Evolutionary conservation across 192 early-diverging fungal genomes (phyloP), one percentile per base, ranked within the genome.

Genomic region (Entomortierella parvispora): DNA sequence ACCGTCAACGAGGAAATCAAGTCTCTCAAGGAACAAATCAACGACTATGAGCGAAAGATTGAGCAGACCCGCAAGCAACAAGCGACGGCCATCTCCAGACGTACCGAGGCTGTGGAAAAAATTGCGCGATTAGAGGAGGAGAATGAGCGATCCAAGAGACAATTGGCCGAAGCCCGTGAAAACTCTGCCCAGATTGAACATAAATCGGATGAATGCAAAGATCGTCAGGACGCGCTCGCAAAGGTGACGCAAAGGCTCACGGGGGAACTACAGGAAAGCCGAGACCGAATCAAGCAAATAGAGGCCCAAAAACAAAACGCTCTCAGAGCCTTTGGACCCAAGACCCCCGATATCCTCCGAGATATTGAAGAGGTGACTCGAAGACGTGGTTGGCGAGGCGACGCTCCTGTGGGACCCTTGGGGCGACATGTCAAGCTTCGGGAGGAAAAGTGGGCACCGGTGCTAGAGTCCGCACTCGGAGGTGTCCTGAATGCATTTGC

Each of bases 261-360:
- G 56, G 56, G 33, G 22, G 62, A 85, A 46, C 46, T 70, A 20
- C 31, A 12, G 17, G 29, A 82, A 11, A 25, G 23, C 2, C 43
- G 68, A 42, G 47, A 65, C 2, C 43, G 60, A 3, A 71, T 92
- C 28, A 60, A 78, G 23, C 64, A 88, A 5, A 69, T 97, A 54
- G 51, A 78, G 44, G 80, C 80, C 14, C 90, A 92, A 46, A 86
- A 85, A 33, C 75, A 84, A n/a, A 84, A 97, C 62, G 71, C 83
- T 5, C 65, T 97, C 43, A 86, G 68, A 18, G 92, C 92, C 2
- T 97, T 91, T 74, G 95, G 94, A n/a, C 54, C 71, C 0, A 70
- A 72, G 7, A 86, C 92, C 10, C 86, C 89, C 9, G 90, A 91
- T 12, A 85, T 92, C 3, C 50, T 93, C 48, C 53, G 61, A 4